Conservation (phyloP, 192 early-diverging fungal genomes). For the Podila minutissima region DNA sequence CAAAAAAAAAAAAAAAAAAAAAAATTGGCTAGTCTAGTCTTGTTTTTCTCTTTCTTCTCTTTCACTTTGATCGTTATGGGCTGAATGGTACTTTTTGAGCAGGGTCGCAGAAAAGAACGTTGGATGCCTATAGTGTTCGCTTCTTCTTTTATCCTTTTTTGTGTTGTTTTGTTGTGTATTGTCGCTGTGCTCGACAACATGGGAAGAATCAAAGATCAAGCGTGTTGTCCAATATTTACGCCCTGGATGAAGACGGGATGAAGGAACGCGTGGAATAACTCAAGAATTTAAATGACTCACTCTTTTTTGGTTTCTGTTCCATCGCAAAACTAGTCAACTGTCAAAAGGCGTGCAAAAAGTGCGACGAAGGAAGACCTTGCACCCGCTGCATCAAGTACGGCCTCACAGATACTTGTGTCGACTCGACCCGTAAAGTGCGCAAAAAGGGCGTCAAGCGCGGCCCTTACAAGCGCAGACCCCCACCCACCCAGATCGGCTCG, state of each 20-base stretch:
- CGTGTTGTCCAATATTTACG: too few relatives aligned
- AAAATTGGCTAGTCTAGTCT: background rate
- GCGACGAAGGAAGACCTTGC: conserved; percentile 85
- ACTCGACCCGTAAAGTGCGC: conserved; percentile 81
- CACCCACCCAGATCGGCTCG: conserved; percentile 44
- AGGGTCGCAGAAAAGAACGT: too few relatives aligned
- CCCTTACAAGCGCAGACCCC: conserved; percentile 75
- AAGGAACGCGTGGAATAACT: too few relatives aligned
- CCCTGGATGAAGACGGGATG: too few relatives aligned
- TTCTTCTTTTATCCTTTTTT: too few relatives aligned
- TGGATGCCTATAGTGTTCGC: too few relatives aligned
- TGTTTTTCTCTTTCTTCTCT: background rate
- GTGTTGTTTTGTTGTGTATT: too few relatives aligned
- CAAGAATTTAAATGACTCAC: background rate
- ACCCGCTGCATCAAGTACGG: conserved; percentile 78
- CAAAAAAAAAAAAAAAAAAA: background rate
- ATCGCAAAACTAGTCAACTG: conserved; percentile 69
- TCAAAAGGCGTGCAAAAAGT: conserved; percentile 90
- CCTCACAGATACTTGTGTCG: conserved; percentile 70
- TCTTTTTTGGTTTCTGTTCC: background rate
- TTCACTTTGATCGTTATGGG: background rate
- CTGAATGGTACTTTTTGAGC: too few relatives aligned
- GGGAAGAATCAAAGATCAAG: too few relatives aligned
- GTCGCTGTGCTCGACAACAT: background rate
- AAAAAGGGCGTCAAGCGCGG: conserved; percentile 85